Percentiles rank a stretch among this genome's conserved stretches.
Conservation (phyloP, 2,329 filamentous ascomycete genomes). For the Colletotrichum theobromicola region DNA sequence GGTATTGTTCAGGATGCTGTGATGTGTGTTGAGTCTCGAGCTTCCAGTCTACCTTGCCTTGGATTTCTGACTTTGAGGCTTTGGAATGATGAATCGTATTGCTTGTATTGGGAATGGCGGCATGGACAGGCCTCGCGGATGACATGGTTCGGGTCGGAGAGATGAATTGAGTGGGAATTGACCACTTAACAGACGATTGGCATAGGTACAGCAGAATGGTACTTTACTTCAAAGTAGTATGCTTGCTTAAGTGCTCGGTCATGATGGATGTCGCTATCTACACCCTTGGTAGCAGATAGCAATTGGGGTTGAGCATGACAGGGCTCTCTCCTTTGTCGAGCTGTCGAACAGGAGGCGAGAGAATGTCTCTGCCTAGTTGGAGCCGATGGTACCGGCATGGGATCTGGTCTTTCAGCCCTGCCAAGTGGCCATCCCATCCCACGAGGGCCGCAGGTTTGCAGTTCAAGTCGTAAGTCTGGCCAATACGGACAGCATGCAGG, state of each 20-base stretch:
- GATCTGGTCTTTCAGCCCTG: background rate
- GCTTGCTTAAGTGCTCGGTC: background rate
- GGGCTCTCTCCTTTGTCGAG: background rate
- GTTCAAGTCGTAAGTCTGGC: background rate
- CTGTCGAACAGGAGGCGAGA: background rate
- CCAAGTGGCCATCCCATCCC: background rate
- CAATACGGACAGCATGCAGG: background rate
- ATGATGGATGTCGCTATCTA: background rate
- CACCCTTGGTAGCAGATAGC: background rate
- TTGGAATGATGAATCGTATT: background rate
- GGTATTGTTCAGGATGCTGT: background rate
- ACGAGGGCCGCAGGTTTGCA: background rate
- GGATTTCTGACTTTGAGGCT: background rate
- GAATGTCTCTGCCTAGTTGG: conserved; percentile 12
- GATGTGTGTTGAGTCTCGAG: background rate
- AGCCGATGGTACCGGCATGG: background rate
- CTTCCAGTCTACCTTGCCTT: background rate
- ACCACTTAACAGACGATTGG: background rate
- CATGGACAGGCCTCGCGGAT: too few relatives aligned
- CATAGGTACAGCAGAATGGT: background rate
- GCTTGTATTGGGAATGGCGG: background rate
- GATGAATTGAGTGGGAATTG: background rate
- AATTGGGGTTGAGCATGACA: background rate
- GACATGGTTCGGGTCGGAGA: background rate
- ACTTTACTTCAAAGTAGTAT: background rate